Base-by-base conservation (phyloP, 257 asterid genomes). In the Solanum rostratum region DNA sequence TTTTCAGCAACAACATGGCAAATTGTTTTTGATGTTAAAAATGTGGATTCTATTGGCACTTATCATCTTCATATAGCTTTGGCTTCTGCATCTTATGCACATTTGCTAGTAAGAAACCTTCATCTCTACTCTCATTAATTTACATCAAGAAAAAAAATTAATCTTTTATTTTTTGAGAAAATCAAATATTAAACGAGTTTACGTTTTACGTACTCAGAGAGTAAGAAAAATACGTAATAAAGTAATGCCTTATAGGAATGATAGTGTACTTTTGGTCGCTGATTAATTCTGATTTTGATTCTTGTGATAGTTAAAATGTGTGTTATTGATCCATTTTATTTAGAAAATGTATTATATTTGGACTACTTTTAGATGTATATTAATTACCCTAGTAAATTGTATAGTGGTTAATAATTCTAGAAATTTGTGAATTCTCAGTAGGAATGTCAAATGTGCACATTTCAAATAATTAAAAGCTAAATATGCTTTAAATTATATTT, bases 51-150 rank as follows among this genome's bases (percentile, higher is more conserved):
- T 13, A 24, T 6, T 2, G 93, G 89, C 69, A 86, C 29, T 20
- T 94, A 92, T 37, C 91, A 92, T 4, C 87, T 95, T 10, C 87
- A 92, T 85, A 39, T 95, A 60, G 98, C 98, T 59, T 69, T 95
- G 74, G 98, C 99, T 10, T 90, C 99, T 30, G 91, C 99, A n/a
- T 82, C 73, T 54, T 78, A 43, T 1, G 95, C 94, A 4, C 87
- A 89, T 29, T 62, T 95, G 33, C 92, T 89, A 83, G 98, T 94
- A 89, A 5, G 87, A 0, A 49, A 78, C 4, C 6, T 39, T 69
- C 29, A 10, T 39, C 50, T 69, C 53, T 69, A 10, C 15, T 39
- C 79, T 69, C 29, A 39, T 3, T 30, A 20, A 59, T n/a, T 65
- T 37, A 19, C 52, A 71, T 71, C 16, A 41, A 19, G n/a, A 41